These are phyloP conservation scores for Chaetomiaceae sp. DNA, from an alignment of 2,329 filamentous ascomycete genomes.

Conservation along the genomic window DNA sequence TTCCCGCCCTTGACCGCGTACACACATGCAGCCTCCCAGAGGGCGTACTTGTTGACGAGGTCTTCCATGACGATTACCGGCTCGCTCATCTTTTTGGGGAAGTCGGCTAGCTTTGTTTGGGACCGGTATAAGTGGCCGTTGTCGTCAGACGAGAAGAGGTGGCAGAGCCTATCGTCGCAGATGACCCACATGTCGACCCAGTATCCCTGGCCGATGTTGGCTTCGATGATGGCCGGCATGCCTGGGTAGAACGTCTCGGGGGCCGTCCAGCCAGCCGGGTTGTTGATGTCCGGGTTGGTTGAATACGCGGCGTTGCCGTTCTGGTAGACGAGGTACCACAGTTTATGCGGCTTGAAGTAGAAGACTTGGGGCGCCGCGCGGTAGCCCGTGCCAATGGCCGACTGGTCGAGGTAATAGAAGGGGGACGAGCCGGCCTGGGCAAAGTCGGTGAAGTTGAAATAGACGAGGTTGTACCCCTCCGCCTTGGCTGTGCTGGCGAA, in stretches of 20 bases:
- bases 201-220: conserved; percentile 34
- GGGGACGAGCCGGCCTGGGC: conserved; percentile 29
- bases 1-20: conserved; percentile 30
- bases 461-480: conserved; percentile 37
- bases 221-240: conserved; percentile 31
- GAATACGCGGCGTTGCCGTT: conserved; percentile 41
- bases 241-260: conserved; percentile 34
- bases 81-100: conserved; percentile 35
- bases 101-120: conserved; percentile 32
- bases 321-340: conserved; percentile 41
- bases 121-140: conserved; percentile 40
- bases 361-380: conserved; percentile 40
- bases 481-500: conserved; percentile 37
- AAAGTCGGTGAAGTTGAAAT: conserved; percentile 39
- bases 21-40: conserved; percentile 38
- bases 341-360: conserved; percentile 38
- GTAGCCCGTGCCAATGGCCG: conserved; percentile 37
- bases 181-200: conserved; percentile 44
- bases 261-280: conserved; percentile 38
- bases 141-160: conserved; percentile 40
- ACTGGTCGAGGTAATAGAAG: conserved; percentile 38
- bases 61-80: conserved; percentile 34
- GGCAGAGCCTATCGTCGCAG: conserved; percentile 35
- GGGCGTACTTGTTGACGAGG: conserved; percentile 27
- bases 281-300: conserved; percentile 37